Conservation (phyloP, 257 asterid species). For the Solanum chiquidenum region DNA sequence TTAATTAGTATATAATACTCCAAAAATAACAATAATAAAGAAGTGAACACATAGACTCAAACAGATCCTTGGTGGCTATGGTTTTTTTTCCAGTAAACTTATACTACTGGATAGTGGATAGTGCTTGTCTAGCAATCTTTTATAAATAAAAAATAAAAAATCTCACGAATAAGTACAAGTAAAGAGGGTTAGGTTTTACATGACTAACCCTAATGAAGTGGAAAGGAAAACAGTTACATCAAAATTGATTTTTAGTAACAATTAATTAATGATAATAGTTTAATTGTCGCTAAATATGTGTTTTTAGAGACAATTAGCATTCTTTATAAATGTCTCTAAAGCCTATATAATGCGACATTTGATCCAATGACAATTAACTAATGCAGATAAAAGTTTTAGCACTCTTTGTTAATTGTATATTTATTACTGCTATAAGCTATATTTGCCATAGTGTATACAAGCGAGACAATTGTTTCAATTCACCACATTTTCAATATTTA, state of each 20-base stretch:
- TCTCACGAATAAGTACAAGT: too few relatives aligned
- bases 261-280: too few relatives aligned
- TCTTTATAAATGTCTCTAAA: neutral
- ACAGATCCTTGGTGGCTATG: neutral
- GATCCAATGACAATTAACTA: neutral
- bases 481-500: neutral
- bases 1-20: neutral
- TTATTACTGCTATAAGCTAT: too few relatives aligned
- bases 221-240: neutral
- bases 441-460: neutral
- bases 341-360: too few relatives aligned
- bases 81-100: neutral
- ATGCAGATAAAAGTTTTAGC: rapidly evolving
- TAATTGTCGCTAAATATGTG: too few relatives aligned
- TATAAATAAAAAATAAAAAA: too few relatives aligned
- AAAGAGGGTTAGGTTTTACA: neutral
- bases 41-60: neutral
- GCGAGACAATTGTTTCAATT: neutral
- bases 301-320: too few relatives aligned
- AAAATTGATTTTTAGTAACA: too few relatives aligned
- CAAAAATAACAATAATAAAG: neutral
- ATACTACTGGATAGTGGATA: too few relatives aligned
- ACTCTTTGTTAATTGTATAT: too few relatives aligned
- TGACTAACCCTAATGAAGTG: neutral
- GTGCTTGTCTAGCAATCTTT: too few relatives aligned